Conservation (phyloP, 2,329 filamentous ascomycete species). For the Dryadomyces quercivorus region DNA sequence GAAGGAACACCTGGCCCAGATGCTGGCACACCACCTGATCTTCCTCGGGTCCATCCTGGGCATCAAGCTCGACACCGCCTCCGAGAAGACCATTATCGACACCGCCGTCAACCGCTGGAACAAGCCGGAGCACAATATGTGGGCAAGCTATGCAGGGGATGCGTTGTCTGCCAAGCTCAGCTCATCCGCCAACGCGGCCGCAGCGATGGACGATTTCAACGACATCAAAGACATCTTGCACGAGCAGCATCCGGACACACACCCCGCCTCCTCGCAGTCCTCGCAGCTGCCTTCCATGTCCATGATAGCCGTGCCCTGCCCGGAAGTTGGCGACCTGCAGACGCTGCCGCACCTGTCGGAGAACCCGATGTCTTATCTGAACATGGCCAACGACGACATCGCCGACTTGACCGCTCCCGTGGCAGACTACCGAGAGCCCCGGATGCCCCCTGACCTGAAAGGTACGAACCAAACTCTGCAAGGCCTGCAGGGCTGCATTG, state of each 20-base stretch:
- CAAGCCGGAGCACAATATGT: slow-evolving; percentile 17
- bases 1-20: slow-evolving; percentile 21
- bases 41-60: slow-evolving; percentile 18
- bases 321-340: slow-evolving; percentile 11
- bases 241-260: background rate
- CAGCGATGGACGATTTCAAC: background rate
- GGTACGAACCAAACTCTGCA: background rate
- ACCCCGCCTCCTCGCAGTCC: background rate
- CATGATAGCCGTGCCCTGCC: slow-evolving; percentile 12
- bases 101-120: slow-evolving; percentile 18
- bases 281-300: background rate
- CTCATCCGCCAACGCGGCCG: background rate
- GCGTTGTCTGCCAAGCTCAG: background rate
- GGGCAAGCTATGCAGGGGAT: slow-evolving; percentile 12
- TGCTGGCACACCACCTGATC: slow-evolving; percentile 19
- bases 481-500: too few relatives aligned
- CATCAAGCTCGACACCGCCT: slow-evolving; percentile 18
- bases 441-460: background rate
- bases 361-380: slow-evolving; percentile 17
- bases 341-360: slow-evolving; percentile 8
- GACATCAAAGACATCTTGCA: background rate
- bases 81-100: slow-evolving; percentile 19
- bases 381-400: slow-evolving; percentile 13
- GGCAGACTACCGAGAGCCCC: background rate
- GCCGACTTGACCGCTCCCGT: background rate